phyloP scores from a whole-genome alignment of 495 filamentous ascomycete species.

The Oidiodendron maius region DNA sequence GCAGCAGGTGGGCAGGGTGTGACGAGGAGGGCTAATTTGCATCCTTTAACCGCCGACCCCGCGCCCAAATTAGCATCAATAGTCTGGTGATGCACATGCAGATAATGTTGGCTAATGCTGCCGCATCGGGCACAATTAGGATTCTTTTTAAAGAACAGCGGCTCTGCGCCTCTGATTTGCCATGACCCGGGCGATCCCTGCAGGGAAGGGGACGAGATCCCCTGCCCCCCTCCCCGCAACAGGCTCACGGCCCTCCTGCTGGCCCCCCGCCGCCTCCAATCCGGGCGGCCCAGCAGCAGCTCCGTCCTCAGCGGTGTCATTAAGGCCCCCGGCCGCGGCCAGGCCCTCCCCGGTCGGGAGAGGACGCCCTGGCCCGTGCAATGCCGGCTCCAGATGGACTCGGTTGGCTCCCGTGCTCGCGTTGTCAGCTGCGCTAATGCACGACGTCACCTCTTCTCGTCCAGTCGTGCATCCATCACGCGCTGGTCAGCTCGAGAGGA shows the following conservation, averaged over 20 bases:
- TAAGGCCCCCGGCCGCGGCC: no score
- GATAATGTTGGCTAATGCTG: background rate
- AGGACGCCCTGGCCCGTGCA: background rate
- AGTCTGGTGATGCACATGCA: no score
- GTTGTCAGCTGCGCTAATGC: slow-evolving; percentile 7
- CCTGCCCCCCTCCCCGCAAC: slow-evolving; percentile 1
- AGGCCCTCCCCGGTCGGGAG: no score
- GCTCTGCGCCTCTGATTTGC: background rate
- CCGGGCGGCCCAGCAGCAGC: no score
- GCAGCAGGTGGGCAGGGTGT: background rate
- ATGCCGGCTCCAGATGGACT: background rate
- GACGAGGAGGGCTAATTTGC: background rate
- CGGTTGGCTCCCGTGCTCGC: slow-evolving; percentile 12
- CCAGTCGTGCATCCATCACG: slow-evolving; percentile 9
- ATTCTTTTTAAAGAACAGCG: slow-evolving; percentile 18
- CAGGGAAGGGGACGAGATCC: background rate
- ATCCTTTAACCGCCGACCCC: background rate
- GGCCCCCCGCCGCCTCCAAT: no score
- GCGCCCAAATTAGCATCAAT: slow-evolving; percentile 21
- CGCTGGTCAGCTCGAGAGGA: no score
- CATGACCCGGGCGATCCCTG: no score
- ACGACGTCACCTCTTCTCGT: slow-evolving; percentile 7
- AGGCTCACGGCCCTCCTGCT: background rate
- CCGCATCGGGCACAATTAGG: slow-evolving; percentile 14
- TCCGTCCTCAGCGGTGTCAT: no score